Evolutionary conservation across 1,284 basidiomycete genomes (phyloP), one percentile per base, ranked within the genome.

Genomic region (Ceratobasidium sp.): DNA sequence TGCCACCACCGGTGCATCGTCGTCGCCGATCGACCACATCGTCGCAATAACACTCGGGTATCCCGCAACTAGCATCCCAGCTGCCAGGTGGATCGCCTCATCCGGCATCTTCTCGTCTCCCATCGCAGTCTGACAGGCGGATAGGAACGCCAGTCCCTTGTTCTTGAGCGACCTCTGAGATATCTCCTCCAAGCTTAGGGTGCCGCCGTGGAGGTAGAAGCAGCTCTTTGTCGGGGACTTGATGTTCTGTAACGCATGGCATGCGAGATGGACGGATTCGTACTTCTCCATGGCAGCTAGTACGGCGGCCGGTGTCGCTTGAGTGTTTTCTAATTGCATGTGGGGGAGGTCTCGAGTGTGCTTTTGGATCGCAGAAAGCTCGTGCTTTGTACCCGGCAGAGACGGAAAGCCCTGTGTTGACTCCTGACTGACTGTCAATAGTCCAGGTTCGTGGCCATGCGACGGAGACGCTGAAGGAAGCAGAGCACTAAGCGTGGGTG

Each of bases 181-280:
- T 13, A 66, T 66, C 3, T 28, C 18, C 1, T 3, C 23, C n/a
- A 66, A 47, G 18, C 21, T 32, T 1, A 66, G 49, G 5, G 32
- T 21, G 23, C 63, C 63, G 47, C 67, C 72, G 35, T 54, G 26
- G 9, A 73, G 28, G 23, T 58, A 35, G 23, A 73, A 73, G 1
- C 41, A 30, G 30, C 63, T 67, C 18, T 32, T 21, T 1, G 47
- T 38, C 2, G 72, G 72, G 13, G 69, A 50, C 18, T 11, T 16
- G 11, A 23, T 0, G 26, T 69, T 47, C 49, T 67, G 64, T 9
- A 13, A 21, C 3, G 50, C 62, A 26, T 73, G 72, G 38, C 72
- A 73, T 1, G 72, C 52, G 9, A 73, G 9, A 38, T 73, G 72
- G 1, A 67, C 54, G 64, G 63, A 73, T 14, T 32, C 26, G 21